Evolutionary conservation across 2,329 filamentous ascomycete species (phyloP), one percentile per base, ranked within the genome.

Genomic region (Monilinia polystroma): DNA sequence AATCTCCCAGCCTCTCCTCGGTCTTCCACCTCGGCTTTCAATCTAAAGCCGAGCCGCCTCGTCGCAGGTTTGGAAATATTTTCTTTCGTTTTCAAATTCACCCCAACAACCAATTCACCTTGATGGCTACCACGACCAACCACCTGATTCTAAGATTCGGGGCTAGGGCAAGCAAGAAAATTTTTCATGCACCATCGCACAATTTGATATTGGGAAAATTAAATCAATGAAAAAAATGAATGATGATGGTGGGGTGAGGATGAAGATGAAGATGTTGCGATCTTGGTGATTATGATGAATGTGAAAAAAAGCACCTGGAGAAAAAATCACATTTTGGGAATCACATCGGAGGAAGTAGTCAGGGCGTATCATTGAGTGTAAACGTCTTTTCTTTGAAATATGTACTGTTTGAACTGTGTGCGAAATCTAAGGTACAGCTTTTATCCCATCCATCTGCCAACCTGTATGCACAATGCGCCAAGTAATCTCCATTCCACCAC

Each of bases 381-480:
- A 35, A 49, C 35, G n/a, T 51, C 3, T 38, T 38, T 60, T 60
- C 45, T 38, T 23, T 60, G 12, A 47, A n/a, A 10, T 35, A 59
- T 60, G 12, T 32, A 60, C 43, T n/a, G 4, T 49, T 4, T 49
- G 29, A 59, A 59, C 47, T 38, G 12, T 23, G 7, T 38, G 12
- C 20, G 7, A 23, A 23, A 60, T 60, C 43, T 60, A 60, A 49
- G 43, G 18, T 49, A 60, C 57, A 35, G 57, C 26, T 35, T 35
- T 47, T n/a, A 10, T 59, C 47, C 43, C 56, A 59, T 32, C 43
- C 57, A 60, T 49, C n/a, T 18, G 47, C 43, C 43, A 35, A 60
- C 47, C 20, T 47, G 11, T 35, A 49, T 60, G 32, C 18, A 49
- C 29, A 29, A 2, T 45, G 14, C 43, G 14, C 43, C 43, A 59